These are phyloP conservation scores for Fraxinus nigra DNA, from an alignment of 305 asterid genomes.

Conservation along the genomic window DNA sequence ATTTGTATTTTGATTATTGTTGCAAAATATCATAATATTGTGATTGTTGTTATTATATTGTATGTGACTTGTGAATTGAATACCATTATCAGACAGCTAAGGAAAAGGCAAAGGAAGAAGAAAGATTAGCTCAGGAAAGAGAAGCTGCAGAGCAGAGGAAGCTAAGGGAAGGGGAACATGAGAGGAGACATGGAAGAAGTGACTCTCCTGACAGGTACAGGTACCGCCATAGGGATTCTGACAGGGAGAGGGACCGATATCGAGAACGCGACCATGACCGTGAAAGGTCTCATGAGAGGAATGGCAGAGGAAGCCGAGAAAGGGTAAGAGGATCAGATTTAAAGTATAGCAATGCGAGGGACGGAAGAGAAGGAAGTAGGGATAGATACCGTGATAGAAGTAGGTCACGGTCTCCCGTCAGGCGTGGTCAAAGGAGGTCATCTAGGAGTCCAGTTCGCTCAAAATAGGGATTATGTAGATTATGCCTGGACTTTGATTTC, in stretches of 20 bases:
- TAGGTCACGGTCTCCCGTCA: constrained; percentile 74
- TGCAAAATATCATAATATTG: background rate
- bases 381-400: constrained; percentile 65
- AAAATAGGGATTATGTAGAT: constrained; percentile 51
- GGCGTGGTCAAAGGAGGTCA: constrained; percentile 59
- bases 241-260: constrained; percentile 55
- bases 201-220: constrained; percentile 80
- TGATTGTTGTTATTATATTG: background rate
- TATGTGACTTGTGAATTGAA: constrained; percentile 17
- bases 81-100: constrained; percentile 56
- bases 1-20: background rate
- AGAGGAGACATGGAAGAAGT: constrained; percentile 52
- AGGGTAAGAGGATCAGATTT: constrained; percentile 57
- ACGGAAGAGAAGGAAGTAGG: constrained; percentile 78
- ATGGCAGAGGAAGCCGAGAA: constrained; percentile 65
- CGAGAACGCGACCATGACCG: constrained; percentile 57
- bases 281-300: constrained; percentile 58
- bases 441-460: constrained; percentile 70
- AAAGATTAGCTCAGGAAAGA: constrained; percentile 76
- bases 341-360: constrained; percentile 53
- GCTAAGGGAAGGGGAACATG: constrained; percentile 71
- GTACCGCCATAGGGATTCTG: constrained; percentile 55
- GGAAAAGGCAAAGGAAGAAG: constrained; percentile 83
- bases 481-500: constrained; percentile 49
- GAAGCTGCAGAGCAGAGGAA: constrained; percentile 80